Evolutionary conservation across 352 stramenopile genomes (phyloP).

Genomic region (Globisporangium abappressorium): DNA sequence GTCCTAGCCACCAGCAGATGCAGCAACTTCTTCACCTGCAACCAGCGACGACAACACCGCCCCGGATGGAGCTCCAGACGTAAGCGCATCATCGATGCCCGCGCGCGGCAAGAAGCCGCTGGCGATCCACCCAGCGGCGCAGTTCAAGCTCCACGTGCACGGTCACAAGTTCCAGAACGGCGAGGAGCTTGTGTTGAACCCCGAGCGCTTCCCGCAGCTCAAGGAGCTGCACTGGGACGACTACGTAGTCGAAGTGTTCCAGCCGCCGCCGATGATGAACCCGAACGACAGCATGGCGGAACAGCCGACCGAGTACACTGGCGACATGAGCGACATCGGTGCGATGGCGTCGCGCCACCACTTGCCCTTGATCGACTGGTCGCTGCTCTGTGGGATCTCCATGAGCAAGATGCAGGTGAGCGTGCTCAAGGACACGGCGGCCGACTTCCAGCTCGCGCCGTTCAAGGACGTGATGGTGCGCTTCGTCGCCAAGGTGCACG

Average conservation of each 20-base stretch:
- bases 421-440: slow-evolving; percentile 78
- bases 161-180: slow-evolving; percentile 79
- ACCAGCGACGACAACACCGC: not conserved
- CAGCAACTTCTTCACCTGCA: not conserved
- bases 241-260: slow-evolving; percentile 83
- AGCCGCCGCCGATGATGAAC: slow-evolving; percentile 26
- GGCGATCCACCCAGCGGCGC: slow-evolving; percentile 40
- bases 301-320: slow-evolving; percentile 17
- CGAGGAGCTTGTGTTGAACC: slow-evolving; percentile 80
- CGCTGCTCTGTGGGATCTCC: too few relatives aligned
- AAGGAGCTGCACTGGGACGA: slow-evolving; percentile 62
- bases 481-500: slow-evolving; percentile 73
- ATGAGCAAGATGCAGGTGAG: slow-evolving; percentile 83
- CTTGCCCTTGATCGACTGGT: too few relatives aligned
- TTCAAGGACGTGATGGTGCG: slow-evolving; percentile 84
- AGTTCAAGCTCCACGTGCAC: slow-evolving; percentile 83
- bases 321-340: slow-evolving; percentile 6
- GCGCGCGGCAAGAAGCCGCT: slow-evolving; percentile 38
- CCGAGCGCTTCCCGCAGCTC: slow-evolving; percentile 75
- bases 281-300: slow-evolving; percentile 10
- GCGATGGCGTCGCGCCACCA: slow-evolving; percentile 45
- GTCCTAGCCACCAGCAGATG: slow-evolving; percentile 6
- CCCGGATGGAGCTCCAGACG: not conserved
- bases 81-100: not conserved
- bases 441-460: slow-evolving; percentile 63